A percentile compares a stretch with the other conserved stretches of the same genome.
phyloP scores from a whole-genome alignment of 2,329 filamentous ascomycete species.

The Epicoccum sorghinum region DNA sequence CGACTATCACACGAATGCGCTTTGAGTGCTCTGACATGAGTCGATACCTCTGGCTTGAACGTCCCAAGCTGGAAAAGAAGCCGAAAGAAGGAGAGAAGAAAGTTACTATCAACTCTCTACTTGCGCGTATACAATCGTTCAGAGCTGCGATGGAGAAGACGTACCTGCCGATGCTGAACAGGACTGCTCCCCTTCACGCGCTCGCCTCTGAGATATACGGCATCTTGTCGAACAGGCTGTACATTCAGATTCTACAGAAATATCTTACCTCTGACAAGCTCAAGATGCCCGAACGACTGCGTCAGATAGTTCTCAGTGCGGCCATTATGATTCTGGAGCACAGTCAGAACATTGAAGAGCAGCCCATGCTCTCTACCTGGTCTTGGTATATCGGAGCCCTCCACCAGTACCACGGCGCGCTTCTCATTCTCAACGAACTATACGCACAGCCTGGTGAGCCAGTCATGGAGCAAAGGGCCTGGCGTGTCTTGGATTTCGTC shows the following conservation, averaged over 20 bases:
- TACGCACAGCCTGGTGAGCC: constrained; percentile 63
- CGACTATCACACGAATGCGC: constrained; percentile 70
- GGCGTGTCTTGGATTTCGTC: constrained; percentile 73
- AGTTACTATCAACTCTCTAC: constrained; percentile 61
- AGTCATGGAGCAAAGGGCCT: constrained; percentile 68
- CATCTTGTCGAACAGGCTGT: constrained; percentile 66
- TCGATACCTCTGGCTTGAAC: constrained; percentile 72
- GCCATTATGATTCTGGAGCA: constrained; percentile 62
- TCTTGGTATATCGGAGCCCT: constrained; percentile 73
- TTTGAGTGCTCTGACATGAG: constrained; percentile 78
- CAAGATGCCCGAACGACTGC: constrained; percentile 66
- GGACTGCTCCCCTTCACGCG: constrained; percentile 66
- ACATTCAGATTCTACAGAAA: constrained; percentile 71
- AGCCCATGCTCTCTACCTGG: constrained; percentile 63
- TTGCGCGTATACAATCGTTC: constrained; percentile 73
- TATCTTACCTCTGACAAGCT: constrained; percentile 61
- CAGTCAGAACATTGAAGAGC: constrained; percentile 61
- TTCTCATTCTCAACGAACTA: constrained; percentile 72
- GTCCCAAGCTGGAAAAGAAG: constrained; percentile 64
- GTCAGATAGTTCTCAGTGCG: constrained; percentile 67
- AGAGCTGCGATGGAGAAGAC: constrained; percentile 67
- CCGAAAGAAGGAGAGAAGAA: constrained; percentile 29
- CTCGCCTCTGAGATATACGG: constrained; percentile 69
- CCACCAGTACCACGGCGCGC: constrained; percentile 73
- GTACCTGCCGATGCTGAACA: constrained; percentile 68